Base-by-base conservation (phyloP, 106 monocot species). In the Allium fistulosum region DNA sequence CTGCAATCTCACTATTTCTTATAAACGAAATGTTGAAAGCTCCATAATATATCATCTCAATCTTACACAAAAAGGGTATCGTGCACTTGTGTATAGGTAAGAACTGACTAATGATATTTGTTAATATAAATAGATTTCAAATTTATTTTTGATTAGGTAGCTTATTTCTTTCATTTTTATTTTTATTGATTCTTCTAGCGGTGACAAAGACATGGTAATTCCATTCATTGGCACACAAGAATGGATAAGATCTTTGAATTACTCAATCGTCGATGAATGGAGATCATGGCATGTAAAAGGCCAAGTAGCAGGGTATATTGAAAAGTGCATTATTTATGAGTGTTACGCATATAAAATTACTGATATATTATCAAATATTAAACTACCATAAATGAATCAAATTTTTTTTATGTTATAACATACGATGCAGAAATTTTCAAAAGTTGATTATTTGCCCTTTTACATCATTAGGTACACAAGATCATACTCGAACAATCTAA, bases 241-340 rank as follows among this genome's bases (percentile, higher is more conserved):
- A 27, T 90, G 86, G 90, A 83, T 90, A 15, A 67, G 53, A 62
- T 90, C 82, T 26, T 78, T 90, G 13, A 76, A 78, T 28, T 83
- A 67, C 49, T 61, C 78, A 7, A 64, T 85, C 18, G 69, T 85
- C 12, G 78, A 85, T 62, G 70, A 85, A 3, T 90, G 90, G 90
- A 57, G 80, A 28, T 75, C 82, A 7, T 90, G 90, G 90, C 49
- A 17, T 49, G 82, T 78, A 4, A 67, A 65, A 10, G 85, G 78
- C 13, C 80, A 86, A 80, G 83, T 83, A 70, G 90, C 80, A 7
- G 86, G 90, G 86, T 90, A 56, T 69, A 72, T 26, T 46, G 0
- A 4, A 37, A 2, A 37, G 37, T 37, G 37, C 37, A 37, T 37
- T 37, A 37, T 37, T 37, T 37, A 37, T 37, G 37, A 37, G 37